A percentile compares a stretch with the other conserved stretches of the same genome.
Evolutionary conservation across 257 asterid genomes (phyloP).

Genomic region (Lithospermum erythrorhizon): DNA sequence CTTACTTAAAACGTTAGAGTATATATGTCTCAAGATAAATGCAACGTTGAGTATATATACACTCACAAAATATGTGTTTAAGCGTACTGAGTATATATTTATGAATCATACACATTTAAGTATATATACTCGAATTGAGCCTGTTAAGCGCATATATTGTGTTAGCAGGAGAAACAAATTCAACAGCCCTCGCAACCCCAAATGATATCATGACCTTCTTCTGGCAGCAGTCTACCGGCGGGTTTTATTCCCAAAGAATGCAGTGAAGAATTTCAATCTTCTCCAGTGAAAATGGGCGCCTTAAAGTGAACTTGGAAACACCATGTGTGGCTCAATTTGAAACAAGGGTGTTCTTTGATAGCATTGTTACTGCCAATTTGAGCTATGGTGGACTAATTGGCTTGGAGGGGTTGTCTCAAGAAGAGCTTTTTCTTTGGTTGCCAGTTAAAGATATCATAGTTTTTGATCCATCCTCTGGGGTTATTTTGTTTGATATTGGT

Average conservation of each 20-base stretch:
- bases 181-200: slow-evolving; percentile 13
- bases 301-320: slow-evolving; percentile 49
- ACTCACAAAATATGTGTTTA: too few relatives aligned
- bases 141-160: too few relatives aligned
- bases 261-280: slow-evolving; percentile 44
- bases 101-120: too few relatives aligned
- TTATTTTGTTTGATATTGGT: too few relatives aligned
- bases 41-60: too few relatives aligned
- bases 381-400: slow-evolving; percentile 77
- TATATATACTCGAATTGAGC: too few relatives aligned
- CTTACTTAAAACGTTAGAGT: too few relatives aligned
- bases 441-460: slow-evolving; percentile 30
- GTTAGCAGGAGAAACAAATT: too few relatives aligned
- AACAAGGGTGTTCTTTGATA: slow-evolving; percentile 56
- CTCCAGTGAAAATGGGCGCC: slow-evolving; percentile 39
- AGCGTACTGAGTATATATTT: too few relatives aligned
- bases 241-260: slow-evolving; percentile 82
- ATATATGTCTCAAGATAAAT: too few relatives aligned
- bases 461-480: too few relatives aligned
- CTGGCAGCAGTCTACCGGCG: slow-evolving; percentile 61
- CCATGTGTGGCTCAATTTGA: slow-evolving; percentile 82
- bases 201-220: slow-evolving; percentile 56
- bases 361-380: slow-evolving; percentile 66
- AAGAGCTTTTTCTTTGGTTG: slow-evolving; percentile 78
- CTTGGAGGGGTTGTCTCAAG: slow-evolving; percentile 69